Evolutionary conservation across 2,329 filamentous ascomycete species (phyloP), one percentile per base, ranked within the genome.

Genomic region (Trichoderma koningii): DNA sequence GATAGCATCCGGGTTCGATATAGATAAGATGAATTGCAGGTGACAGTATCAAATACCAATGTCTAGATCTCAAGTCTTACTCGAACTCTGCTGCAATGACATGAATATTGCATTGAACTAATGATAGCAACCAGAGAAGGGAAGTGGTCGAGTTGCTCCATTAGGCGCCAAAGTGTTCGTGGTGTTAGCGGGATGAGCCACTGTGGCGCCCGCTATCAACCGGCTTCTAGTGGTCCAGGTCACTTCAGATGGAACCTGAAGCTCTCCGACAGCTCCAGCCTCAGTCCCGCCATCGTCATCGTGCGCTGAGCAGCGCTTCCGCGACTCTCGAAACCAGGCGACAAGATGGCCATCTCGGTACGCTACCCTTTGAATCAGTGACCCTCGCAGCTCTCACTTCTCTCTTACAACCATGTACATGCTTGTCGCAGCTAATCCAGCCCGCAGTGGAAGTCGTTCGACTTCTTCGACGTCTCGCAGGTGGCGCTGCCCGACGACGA

Each of bases 381-480:
- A 15, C 1, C 38, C 7, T 17, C 12, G 14, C 56, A 55, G 17
- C 41, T 30, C n/a, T 51, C 30, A 34, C 30, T 3, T 2, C 17
- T 17, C 9, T 17, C 12, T 12, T 38, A 41, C 47, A 38, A 38
- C 12, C 34, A 38, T 26, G 17, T 48, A 23, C 28, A 38, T 21
- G 9, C 19, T 57, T 19, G 2, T 17, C 26, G n/a, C 34, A 55
- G 34, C 50, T 61, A 52, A 61, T 30, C 15, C 34, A 38, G n/a
- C 56, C 34, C 10, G 21, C 70, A 97, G 94, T 98, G 95, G 94
- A 97, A 97, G 90, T 89, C 90, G 71, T 99, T 99, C 82, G 93
- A 96, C 84, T 99, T 99, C 88, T 98, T 99, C 86, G 92, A 97
- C 80, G 92, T 96, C 77, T 88, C 88, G 76, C 89, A 91, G 76